Evolutionary conservation across 2,329 filamentous ascomycete genomes (phyloP).

Genomic region (Beauveria caledonica): DNA sequence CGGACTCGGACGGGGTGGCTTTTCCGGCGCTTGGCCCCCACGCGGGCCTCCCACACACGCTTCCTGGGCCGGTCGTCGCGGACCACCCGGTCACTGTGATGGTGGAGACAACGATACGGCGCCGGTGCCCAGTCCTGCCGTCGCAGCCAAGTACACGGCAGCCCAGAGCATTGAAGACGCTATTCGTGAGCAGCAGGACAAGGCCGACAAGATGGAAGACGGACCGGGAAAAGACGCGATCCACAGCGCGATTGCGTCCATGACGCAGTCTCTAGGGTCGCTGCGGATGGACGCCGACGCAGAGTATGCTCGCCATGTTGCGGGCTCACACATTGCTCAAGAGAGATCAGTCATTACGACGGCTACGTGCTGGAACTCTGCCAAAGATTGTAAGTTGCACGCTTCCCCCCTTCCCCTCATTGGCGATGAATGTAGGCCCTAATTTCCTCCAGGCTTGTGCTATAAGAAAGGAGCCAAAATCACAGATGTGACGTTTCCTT

Average conservation of each 20-base stretch:
- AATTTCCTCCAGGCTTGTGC: neutral
- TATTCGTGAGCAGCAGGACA: conserved; percentile 14
- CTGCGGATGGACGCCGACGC: conserved; percentile 39
- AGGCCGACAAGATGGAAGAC: conserved; percentile 23
- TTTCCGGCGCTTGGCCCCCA: conserved; percentile 9
- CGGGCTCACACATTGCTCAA: neutral
- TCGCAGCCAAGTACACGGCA: conserved; percentile 28
- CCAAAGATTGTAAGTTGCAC: conserved; percentile 2
- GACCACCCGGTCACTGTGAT: conserved; percentile 21
- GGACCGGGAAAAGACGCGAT: conserved; percentile 16
- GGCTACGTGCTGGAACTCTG: neutral
- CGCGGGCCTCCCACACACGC: neutral
- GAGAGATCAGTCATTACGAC: neutral
- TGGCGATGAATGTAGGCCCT: neutral
- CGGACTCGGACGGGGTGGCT: neutral
- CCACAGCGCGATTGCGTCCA: conserved; percentile 29
- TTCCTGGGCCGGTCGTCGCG: neutral
- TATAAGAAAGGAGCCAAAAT: neutral
- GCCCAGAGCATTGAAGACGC: conserved; percentile 26
- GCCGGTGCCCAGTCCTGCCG: conserved; percentile 17
- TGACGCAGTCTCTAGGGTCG: conserved; percentile 30
- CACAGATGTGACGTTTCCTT: neutral
- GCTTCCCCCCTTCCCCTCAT: neutral
- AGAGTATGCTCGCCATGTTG: conserved; percentile 37
- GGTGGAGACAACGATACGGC: conserved; percentile 7